Percentiles rank a stretch among this genome's conserved stretches.
phyloP scores from a whole-genome alignment of 768 basidiomycete genomes.

The Suillus cothurnatus region DNA sequence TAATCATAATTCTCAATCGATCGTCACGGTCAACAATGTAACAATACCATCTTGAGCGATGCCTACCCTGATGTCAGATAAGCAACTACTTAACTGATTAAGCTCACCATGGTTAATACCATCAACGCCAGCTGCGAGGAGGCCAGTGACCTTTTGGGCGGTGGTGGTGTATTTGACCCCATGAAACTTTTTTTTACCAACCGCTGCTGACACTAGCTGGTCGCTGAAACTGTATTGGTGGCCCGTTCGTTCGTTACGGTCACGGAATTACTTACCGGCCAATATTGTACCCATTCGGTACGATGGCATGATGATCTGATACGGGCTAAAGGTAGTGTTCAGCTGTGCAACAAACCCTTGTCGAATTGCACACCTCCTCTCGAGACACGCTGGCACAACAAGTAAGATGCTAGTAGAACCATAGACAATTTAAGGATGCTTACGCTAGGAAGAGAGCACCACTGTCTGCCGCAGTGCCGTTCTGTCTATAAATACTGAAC shows the following conservation, averaged over 20 bases:
- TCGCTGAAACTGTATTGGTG: slow-evolving; percentile 29
- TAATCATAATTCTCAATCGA: slow-evolving; percentile 27
- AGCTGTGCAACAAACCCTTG: background rate
- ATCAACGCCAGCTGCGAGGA: slow-evolving; percentile 51
- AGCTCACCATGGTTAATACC: slow-evolving; percentile 58
- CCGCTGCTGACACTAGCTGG: slow-evolving; percentile 39
- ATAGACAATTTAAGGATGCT: slow-evolving; percentile 18
- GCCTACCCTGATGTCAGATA: slow-evolving; percentile 32
- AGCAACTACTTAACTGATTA: background rate
- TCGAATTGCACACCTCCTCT: slow-evolving; percentile 39
- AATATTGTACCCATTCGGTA: slow-evolving; percentile 51
- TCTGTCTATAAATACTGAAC: slow-evolving; percentile 57
- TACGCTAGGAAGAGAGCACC: slow-evolving; percentile 64
- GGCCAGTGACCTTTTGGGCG: slow-evolving; percentile 49
- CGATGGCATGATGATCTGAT: slow-evolving; percentile 42
- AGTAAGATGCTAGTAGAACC: background rate
- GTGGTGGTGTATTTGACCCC: slow-evolving; percentile 52
- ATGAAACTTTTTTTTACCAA: slow-evolving; percentile 40
- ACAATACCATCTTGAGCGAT: slow-evolving; percentile 64
- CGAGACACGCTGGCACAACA: slow-evolving; percentile 42
- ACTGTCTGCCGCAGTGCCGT: slow-evolving; percentile 52
- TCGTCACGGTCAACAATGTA: slow-evolving; percentile 57
- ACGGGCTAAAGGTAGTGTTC: slow-evolving; percentile 23
- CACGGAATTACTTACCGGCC: slow-evolving; percentile 39
- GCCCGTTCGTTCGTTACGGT: background rate